Evolutionary conservation across 352 stramenopile species (phyloP).

Genomic region (Phytopythium litorale): DNA sequence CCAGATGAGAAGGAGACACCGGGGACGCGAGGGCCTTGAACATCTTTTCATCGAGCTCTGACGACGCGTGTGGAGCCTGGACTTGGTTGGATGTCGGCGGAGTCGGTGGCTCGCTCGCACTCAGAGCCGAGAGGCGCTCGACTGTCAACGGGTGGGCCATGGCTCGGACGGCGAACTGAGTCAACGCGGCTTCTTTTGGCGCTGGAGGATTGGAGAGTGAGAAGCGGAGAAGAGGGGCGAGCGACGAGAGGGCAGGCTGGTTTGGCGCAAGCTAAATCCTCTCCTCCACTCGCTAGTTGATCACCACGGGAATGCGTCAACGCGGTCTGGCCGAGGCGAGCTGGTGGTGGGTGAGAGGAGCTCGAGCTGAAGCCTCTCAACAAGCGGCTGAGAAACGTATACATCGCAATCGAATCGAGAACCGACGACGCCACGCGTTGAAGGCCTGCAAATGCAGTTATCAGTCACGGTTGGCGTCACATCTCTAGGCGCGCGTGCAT

Average conservation of each 20-base stretch:
- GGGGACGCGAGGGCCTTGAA: constrained; percentile 2
- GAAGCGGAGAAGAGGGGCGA: neutral
- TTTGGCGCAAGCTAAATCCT: neutral
- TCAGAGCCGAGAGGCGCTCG: neutral
- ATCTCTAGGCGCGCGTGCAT: neutral
- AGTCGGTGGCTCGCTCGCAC: neutral
- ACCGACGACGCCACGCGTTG: neutral
- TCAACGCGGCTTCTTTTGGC: neutral
- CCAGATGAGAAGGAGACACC: constrained; percentile 10
- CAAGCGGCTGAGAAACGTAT: neutral
- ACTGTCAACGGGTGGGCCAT: neutral
- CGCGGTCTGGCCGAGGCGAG: neutral
- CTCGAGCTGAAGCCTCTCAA: neutral
- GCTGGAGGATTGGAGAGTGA: neutral
- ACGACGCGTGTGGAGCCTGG: neutral
- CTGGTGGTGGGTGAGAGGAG: neutral
- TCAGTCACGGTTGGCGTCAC: neutral
- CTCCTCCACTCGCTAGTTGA: neutral
- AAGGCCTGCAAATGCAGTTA: neutral
- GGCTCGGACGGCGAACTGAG: neutral
- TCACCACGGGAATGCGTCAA: neutral
- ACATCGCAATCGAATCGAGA: neutral
- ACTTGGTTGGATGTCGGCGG: neutral
- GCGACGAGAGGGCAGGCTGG: neutral
- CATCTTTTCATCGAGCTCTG: neutral